A percentile compares a stretch with the other conserved stretches of the same genome.
phyloP scores from a whole-genome alignment of 2,329 filamentous ascomycete genomes.

The Blastomyces percursus region DNA sequence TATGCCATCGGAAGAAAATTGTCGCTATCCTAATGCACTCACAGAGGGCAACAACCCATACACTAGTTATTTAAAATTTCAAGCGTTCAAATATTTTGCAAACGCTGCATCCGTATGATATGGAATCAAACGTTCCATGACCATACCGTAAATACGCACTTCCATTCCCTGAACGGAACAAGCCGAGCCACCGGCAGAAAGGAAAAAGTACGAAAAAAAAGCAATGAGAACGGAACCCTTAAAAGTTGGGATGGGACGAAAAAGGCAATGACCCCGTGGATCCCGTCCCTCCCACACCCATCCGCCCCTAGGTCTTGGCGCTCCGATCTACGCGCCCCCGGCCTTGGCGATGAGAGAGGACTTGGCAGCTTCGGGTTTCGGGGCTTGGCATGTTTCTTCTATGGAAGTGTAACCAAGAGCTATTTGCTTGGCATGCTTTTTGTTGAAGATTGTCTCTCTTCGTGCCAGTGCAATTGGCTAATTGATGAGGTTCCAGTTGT shows the following conservation, averaged over 20 bases:
- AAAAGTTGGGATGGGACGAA: neutral
- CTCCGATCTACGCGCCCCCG: neutral
- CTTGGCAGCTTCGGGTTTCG: neutral
- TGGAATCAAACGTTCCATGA: neutral
- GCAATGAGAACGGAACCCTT: neutral
- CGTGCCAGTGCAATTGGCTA: neutral
- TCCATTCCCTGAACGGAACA: neutral
- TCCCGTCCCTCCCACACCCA: neutral
- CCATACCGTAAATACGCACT: neutral
- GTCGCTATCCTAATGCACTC: neutral
- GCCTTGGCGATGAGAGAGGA: neutral
- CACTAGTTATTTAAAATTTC: slow-evolving; percentile 1
- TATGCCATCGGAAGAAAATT: neutral
- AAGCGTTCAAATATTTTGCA: neutral
- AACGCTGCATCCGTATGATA: neutral
- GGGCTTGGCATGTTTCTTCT: neutral
- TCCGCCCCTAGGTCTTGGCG: neutral
- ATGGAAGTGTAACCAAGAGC: neutral
- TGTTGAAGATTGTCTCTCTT: neutral
- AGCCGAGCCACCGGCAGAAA: neutral
- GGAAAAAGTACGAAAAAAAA: neutral
- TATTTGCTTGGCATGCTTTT: neutral
- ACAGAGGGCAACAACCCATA: neutral
- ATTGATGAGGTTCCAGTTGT: neutral
- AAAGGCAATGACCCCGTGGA: neutral